phyloP scores from a whole-genome alignment of 352 stramenopile species.

The Phytopythium helicoides region DNA sequence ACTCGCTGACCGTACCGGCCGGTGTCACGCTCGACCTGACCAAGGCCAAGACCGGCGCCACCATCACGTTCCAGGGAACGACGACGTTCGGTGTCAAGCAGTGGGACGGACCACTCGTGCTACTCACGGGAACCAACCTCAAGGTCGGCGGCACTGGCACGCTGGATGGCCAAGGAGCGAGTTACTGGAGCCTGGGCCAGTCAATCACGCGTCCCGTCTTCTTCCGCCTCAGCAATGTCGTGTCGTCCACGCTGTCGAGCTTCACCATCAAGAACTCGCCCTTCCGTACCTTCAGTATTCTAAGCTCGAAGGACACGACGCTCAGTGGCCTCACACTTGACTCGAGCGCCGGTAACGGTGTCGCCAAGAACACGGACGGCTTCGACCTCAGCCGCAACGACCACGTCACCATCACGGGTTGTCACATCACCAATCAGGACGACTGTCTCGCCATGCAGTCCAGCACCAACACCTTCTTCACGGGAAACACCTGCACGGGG shows the following conservation, averaged over 20 bases:
- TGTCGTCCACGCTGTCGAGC: conserved; percentile 8
- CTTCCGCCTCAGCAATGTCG: conserved; percentile 18
- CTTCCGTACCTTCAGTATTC: conserved; percentile 22
- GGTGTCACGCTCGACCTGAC: conserved; percentile 35
- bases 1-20: conserved; percentile 21
- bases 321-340: conserved; percentile 19
- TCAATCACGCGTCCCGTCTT: conserved; percentile 26
- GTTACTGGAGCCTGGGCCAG: conserved; percentile 35
- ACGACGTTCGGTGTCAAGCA: conserved; percentile 27
- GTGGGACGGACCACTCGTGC: conserved; percentile 31
- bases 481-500: too few species aligned
- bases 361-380: too few species aligned
- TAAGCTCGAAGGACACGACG: conserved; percentile 11
- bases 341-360: conserved; percentile 17
- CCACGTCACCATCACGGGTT: too few species aligned
- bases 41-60: conserved; percentile 21
- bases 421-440: too few species aligned
- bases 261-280: conserved; percentile 26
- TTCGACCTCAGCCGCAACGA: too few species aligned
- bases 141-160: conserved; percentile 28
- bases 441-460: too few species aligned
- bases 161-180: conserved; percentile 30
- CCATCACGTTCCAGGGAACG: conserved; percentile 30
- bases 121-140: conserved; percentile 21
- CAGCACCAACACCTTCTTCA: too few species aligned